phyloP scores from a whole-genome alignment of 2,329 filamentous ascomycete genomes.

The Endoconidiophora polonica region DNA sequence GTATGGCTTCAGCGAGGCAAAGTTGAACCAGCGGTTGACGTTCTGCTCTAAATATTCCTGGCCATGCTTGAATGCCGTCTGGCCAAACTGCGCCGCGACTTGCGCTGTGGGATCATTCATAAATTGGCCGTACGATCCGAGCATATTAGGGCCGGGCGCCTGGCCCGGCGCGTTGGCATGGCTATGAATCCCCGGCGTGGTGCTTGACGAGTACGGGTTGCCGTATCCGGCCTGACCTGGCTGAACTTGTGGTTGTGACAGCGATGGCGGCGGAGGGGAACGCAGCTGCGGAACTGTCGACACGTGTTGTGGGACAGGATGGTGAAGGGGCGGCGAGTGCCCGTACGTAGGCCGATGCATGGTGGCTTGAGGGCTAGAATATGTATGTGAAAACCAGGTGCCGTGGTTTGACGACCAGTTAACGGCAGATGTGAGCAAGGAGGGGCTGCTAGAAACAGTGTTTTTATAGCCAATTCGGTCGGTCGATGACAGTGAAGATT shows the following conservation, averaged over 20 bases:
- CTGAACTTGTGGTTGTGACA: slow-evolving; percentile 39
- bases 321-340: slow-evolving; percentile 85
- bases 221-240: slow-evolving; percentile 36
- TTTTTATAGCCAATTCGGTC: not conserved
- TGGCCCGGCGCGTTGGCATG: not conserved
- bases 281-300: slow-evolving; percentile 94
- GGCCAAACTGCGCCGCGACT: slow-evolving; percentile 85
- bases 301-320: slow-evolving; percentile 94
- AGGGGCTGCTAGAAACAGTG: not conserved
- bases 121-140: slow-evolving; percentile 72
- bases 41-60: slow-evolving; percentile 94
- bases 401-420: no score
- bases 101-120: slow-evolving; percentile 93
- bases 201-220: slow-evolving; percentile 49
- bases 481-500: not conserved
- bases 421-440: not conserved
- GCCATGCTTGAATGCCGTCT: slow-evolving; percentile 77
- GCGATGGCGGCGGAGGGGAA: slow-evolving; percentile 69
- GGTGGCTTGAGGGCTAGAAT: slow-evolving; percentile 16
- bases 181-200: slow-evolving; percentile 5
- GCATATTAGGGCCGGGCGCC: slow-evolving; percentile 30
- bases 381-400: not conserved
- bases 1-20: slow-evolving; percentile 90
- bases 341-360: slow-evolving; percentile 83
- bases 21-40: slow-evolving; percentile 68